Percentiles rank a stretch among this genome's conserved stretches.
phyloP scores from a whole-genome alignment of 805 yeast genomes.

The Isabelozyma pseudorhagii region DNA sequence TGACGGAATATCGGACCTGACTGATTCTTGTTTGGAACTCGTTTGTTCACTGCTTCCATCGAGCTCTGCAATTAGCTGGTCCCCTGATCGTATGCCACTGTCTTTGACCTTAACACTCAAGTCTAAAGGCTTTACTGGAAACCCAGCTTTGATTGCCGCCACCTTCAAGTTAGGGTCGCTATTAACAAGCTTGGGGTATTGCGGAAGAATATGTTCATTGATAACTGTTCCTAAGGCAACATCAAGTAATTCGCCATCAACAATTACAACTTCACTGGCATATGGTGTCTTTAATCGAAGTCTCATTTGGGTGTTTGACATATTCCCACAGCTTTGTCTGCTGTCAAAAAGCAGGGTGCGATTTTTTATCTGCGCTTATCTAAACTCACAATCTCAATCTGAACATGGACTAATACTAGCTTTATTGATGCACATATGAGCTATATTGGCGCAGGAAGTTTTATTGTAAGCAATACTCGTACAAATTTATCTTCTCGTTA shows the following conservation, averaged over 20 bases:
- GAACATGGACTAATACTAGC: too few relatives aligned
- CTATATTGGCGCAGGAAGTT: too few relatives aligned
- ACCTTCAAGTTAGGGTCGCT: conserved; percentile 1
- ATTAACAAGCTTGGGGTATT: neutral
- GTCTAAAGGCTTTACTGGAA: conserved; percentile 54
- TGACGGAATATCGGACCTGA: conserved; percentile 15
- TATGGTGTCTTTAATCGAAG: neutral
- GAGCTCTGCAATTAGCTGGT: conserved; percentile 46
- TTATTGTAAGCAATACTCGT: too few relatives aligned
- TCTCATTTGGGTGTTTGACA: neutral
- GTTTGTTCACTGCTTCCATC: conserved; percentile 1
- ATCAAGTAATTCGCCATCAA: neutral
- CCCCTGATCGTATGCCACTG: conserved; percentile 55
- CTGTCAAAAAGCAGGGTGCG: too few relatives aligned
- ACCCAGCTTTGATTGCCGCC: conserved; percentile 46
- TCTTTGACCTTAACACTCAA: conserved; percentile 26
- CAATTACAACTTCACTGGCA: neutral
- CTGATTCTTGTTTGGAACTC: neutral
- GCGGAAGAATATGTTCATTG: neutral
- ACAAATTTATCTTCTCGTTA: neutral
- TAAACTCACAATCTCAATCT: too few relatives aligned
- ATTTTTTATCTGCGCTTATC: too few relatives aligned
- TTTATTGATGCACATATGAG: too few relatives aligned
- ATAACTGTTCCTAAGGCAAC: neutral
- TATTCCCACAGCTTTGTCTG: neutral